These are phyloP conservation scores for Ustilago cynodontis DNA, from an alignment of 1,284 basidiomycete genomes.

Conservation along the genomic window DNA sequence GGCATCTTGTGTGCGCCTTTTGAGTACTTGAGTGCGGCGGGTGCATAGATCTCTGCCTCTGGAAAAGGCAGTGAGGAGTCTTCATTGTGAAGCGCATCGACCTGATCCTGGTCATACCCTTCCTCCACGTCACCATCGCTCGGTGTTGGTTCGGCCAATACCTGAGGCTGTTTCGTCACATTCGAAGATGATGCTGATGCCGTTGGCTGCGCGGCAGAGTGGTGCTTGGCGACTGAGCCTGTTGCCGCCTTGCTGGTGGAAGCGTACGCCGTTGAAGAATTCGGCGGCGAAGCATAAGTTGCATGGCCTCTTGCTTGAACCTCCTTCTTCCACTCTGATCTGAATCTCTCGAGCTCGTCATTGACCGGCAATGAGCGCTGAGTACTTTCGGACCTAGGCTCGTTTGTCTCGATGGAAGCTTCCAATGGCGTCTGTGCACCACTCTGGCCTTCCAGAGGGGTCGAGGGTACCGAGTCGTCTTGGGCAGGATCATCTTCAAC, in stretches of 20 bases:
- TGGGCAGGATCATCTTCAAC: constrained; percentile 1
- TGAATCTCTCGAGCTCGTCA: constrained; percentile 54
- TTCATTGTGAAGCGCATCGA: constrained; percentile 1
- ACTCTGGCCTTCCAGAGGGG: constrained; percentile 24
- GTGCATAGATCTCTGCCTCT: constrained; percentile 49
- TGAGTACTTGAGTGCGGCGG: constrained; percentile 53
- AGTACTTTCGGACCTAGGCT: not conserved
- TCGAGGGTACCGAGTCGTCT: constrained; percentile 24
- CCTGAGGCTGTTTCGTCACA: not conserved
- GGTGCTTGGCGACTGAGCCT: not conserved
- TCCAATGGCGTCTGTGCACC: constrained; percentile 31
- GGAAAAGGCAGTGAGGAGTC: constrained; percentile 27
- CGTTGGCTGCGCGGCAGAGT: not conserved
- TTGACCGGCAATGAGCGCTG: constrained; percentile 16
- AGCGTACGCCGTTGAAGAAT: not conserved
- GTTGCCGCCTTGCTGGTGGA: constrained; percentile 1
- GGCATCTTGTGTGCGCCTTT: constrained; percentile 49
- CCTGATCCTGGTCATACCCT: not conserved
- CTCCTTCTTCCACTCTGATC: constrained; percentile 55
- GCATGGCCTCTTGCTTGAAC: constrained; percentile 35
- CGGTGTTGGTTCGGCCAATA: not conserved
- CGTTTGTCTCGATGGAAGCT: constrained; percentile 2
- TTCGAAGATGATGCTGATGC: constrained; percentile 7
- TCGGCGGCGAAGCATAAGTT: constrained; percentile 20
- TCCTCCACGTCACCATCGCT: not conserved